phyloP scores from a whole-genome alignment of 371 early-diverging fungal genomes.

The Syncephalastrum racemosum region DNA sequence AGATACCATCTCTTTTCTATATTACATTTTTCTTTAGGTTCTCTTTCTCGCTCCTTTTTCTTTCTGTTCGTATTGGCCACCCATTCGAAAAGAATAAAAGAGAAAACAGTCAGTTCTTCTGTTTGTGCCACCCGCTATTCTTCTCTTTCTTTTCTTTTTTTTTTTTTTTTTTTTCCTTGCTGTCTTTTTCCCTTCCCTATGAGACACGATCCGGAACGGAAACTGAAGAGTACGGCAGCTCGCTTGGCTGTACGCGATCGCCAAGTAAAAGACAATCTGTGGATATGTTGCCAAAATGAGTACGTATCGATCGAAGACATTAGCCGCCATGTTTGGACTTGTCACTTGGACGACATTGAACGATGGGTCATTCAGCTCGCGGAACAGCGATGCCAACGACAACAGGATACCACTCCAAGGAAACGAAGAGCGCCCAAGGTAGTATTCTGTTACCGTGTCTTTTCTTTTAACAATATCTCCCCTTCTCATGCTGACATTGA shows the following conservation, averaged over 20 bases:
- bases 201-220: no score
- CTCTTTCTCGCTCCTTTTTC: slow-evolving; percentile 9
- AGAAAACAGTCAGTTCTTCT: slow-evolving; percentile 3
- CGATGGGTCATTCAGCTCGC: slow-evolving; percentile 9
- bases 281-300: slow-evolving; percentile 16
- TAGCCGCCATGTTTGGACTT: slow-evolving; percentile 13
- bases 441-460: background rate
- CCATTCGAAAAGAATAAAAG: background rate
- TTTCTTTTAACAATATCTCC: background rate
- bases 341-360: slow-evolving; percentile 12
- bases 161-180: background rate
- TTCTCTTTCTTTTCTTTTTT: background rate
- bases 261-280: slow-evolving; percentile 3
- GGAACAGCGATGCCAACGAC: slow-evolving; percentile 4
- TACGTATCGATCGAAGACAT: slow-evolving; percentile 12
- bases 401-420: background rate
- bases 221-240: slow-evolving; percentile 8
- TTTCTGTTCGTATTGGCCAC: background rate
- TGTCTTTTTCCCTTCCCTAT: slow-evolving; percentile 1
- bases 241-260: slow-evolving; percentile 11
- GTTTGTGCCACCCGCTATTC: background rate
- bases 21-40: slow-evolving; percentile 5
- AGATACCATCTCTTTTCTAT: slow-evolving; percentile 22
- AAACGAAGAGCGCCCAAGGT: slow-evolving; percentile 16
- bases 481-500: background rate